Evolutionary conservation across 495 filamentous ascomycete genomes (phyloP), one percentile per base, ranked within the genome.

Genomic region (Penicillium maclennaniae): DNA sequence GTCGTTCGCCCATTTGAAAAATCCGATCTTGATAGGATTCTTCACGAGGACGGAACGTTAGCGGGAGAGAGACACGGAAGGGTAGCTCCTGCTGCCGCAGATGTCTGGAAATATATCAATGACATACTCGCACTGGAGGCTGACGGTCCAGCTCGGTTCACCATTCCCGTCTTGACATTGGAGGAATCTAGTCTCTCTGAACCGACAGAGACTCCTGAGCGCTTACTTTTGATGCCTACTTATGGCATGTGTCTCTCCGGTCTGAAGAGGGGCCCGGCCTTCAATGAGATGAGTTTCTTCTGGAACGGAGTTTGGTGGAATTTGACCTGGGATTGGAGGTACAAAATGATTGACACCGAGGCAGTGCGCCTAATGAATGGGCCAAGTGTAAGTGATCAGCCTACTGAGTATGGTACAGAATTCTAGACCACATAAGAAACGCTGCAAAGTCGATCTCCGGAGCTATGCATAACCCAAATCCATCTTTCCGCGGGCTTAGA

Each of bases 1-100:
- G 3, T 21, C 86, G 1, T 42, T 69, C 75, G 76, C 6, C 81
- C 84, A 2, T 77, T 85, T 51, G 64, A 74, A 20, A 37, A 39
- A 14, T 62, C 70, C 1, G 79, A 86, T 63, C 66, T 80, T 8
- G 70, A 74, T 21, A 43, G 28, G 7, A 42, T 65, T 26, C 59
- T 57, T 43, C 41, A 38, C 14, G 48, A 45, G 7, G 27, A 50
- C 0, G 15, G 44, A 41, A 41, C 36, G n/a, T 2, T 25, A 15
- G 20, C 41, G 9, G 34, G 43, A 40, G 36, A 28, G 19, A 38
- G 45, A 12, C 14, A 31, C 19, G 36, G 4, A 7, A n/a, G 19
- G 28, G 27, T 40, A 10, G 38, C 38, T 16, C 38, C 38, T 16
- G 17, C 8, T 1, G 38, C 21, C 15, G 7, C 58, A 41, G 15